Evolutionary conservation across 1,284 basidiomycete genomes (phyloP), one percentile per base, ranked within the genome.

Genomic region (Fomitopsis betulina): DNA sequence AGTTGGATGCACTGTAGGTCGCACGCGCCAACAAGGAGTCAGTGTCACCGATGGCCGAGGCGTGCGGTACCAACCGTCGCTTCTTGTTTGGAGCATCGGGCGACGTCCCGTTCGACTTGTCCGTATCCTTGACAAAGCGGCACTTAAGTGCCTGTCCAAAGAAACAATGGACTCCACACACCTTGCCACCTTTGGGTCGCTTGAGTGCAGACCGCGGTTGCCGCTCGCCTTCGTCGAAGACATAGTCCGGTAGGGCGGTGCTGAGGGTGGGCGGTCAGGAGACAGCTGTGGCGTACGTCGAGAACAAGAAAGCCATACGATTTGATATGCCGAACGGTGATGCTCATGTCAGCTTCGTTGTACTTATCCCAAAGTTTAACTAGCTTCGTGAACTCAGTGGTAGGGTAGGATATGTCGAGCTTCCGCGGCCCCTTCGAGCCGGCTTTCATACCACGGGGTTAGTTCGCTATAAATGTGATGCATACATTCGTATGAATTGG

Each of bases 321-420:
- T 79, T 89, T 98, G 68, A 98, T 94, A 71, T 98, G 91, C 55
- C 94, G 87, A 21, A 99, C 90, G 51, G 94, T 84, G 61, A 99
- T 93, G 25, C 94, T 94, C 96, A 99, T 99, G 53, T 86, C 87
- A 19, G 86, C 79, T 67, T 95, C 92, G 61, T 98, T 93, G 68
- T 91, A 99, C 72, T 92, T 91, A 68, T 98, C 96, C 96, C 97
- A 99, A 75, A 86, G 79, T 73, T 96, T 97, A 68, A 96, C 94
- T 58, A 93, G 83, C 68, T 95, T 92, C n/a, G 90, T 94, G 72
- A 99, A 99, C 68, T 98, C 93, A 40, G 89, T 91, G 5, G 94
- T 98, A 2, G 97, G 96, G 75, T 96, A 98, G 59, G 94, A 97
- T 59, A 99, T 95, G 73, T 99, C 97, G 61, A 99, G 79, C 69